Evolutionary conservation across 805 yeast species (phyloP), one percentile per base, ranked within the genome.

Genomic region (Clavispora asparagi): DNA sequence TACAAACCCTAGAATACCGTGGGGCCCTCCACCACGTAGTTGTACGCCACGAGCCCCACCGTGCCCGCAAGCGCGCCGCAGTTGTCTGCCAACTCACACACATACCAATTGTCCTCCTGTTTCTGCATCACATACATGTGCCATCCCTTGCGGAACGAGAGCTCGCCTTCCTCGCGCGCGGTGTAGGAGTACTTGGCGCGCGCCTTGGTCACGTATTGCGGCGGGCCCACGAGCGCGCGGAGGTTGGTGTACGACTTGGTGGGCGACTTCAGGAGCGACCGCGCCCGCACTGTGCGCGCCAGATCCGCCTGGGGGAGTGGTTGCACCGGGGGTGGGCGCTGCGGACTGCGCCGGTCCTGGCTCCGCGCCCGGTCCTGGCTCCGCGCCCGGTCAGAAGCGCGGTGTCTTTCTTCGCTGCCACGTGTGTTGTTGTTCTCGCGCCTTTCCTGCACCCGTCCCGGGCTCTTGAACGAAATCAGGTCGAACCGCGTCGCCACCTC

Each of bases 101-200:
- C 63, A 50, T 53, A 72, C 77, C 77, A 72, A 45, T 67, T 62
- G 48, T 72, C 77, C 43, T 66, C 73, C 50, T 72, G 77, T 46
- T 66, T 68, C 55, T 70, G 70, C 28, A 72, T 59, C 26, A 72
- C 61, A 47, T 61, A 72, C 64, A 72, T 65, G 39, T 68, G 56
- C 73, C 75, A 68, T 38, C 68, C 67, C 49, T 71, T 71, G 43
- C 56, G 63, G 59, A 72, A 71, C 31, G 48, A 50, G 26, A 72
- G 58, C 51, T 72, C 77, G 14, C 76, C 76, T 7, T 60, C 63
- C 41, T 68, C 70, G 44, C 70, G 72, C 3, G 75, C 68, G 47
- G 62, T 65, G 53, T 67, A 72, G 9, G 67, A 53, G 51, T 71
- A 72, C 49, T 62, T 59, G 1, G 77, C 73, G 42, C 51, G 61